These are phyloP conservation scores for Stylosanthes scabra DNA, from an alignment of 331 rosid genomes.

Conservation along the genomic window DNA sequence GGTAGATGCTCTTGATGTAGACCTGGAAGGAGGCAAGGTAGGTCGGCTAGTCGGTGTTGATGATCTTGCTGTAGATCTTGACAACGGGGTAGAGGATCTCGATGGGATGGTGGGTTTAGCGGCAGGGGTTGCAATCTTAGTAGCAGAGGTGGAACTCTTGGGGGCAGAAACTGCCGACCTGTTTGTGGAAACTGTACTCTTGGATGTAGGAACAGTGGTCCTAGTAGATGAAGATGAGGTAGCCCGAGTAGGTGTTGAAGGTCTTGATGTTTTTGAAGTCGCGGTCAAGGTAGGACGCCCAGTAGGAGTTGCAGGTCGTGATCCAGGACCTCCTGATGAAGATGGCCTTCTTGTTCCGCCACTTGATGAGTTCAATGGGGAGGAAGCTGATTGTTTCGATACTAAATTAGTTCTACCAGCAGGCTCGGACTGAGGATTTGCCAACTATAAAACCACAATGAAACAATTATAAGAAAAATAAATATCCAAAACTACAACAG, in stretches of 20 bases:
- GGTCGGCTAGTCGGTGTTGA: conserved; percentile 93
- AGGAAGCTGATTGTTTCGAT: conserved; percentile 71
- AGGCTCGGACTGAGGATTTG: conserved; percentile 79
- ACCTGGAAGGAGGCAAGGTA: conserved; percentile 79
- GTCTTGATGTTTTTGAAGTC: conserved; percentile 75
- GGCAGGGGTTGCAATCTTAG: conserved; percentile 43
- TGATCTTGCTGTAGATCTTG: conserved; percentile 79
- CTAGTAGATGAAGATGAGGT: conserved; percentile 59
- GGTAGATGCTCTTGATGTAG: conserved; percentile 87
- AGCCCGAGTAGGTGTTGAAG: conserved; percentile 92
- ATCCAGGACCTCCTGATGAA: conserved; percentile 94
- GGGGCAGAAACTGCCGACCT: conserved; percentile 43
- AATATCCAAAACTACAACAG: conserved; percentile 46
- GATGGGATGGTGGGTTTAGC: conserved; percentile 56
- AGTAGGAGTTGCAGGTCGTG: conserved; percentile 91
- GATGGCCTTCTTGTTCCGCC: conserved; percentile 82
- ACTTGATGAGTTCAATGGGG: conserved; percentile 83
- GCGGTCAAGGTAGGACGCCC: conserved; percentile 72
- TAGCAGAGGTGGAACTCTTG: conserved; percentile 41
- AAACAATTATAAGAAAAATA: conserved; percentile 47
- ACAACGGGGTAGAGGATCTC: conserved; percentile 91
- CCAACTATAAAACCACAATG: conserved; percentile 64
- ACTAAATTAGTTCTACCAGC: conserved; percentile 61
- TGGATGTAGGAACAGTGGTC: conserved; percentile 47
- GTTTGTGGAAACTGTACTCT: conserved; percentile 52